These are phyloP conservation scores for Sutorius australiensis DNA, from an alignment of 768 basidiomycete genomes.

Conservation along the genomic window DNA sequence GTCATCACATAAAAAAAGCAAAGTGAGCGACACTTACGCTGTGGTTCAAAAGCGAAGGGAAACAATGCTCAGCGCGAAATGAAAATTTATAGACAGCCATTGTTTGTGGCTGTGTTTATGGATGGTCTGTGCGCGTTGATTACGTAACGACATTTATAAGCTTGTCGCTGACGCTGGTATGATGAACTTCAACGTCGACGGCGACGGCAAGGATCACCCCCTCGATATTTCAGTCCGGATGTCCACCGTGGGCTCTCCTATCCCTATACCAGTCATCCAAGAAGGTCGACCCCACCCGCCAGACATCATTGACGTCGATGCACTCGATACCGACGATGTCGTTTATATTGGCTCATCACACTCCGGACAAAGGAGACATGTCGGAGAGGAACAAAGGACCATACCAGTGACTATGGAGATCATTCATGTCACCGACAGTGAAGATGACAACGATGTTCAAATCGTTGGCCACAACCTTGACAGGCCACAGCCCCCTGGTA, in stretches of 20 bases:
- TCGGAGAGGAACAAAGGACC: conserved; percentile 21
- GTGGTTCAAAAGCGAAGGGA: neutral
- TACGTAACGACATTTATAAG: conserved; percentile 25
- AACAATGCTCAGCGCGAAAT: neutral
- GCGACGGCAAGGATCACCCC: conserved; percentile 6
- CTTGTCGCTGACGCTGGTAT: neutral
- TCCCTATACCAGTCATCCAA: neutral
- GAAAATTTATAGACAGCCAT: conserved; percentile 27
- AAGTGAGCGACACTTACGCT: conserved; percentile 12
- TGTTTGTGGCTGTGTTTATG: conserved; percentile 27
- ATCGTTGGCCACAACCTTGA: conserved; percentile 24
- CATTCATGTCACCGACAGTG: conserved; percentile 38
- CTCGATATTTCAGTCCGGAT: conserved; percentile 13
- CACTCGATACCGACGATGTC: conserved; percentile 34
- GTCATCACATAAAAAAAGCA: conserved; percentile 46
- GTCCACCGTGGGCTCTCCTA: conserved; percentile 16
- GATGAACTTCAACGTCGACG: conserved; percentile 19
- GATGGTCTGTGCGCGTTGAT: conserved; percentile 31
- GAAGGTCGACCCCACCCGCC: conserved; percentile 17
- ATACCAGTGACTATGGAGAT: conserved; percentile 20
- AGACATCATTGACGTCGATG: conserved; percentile 46
- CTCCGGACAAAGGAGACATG: conserved; percentile 25
- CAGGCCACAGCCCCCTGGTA: conserved; percentile 19
- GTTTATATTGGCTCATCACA: conserved; percentile 25
- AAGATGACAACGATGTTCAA: conserved; percentile 36